These are phyloP conservation scores for Taiozyma onychis DNA, from an alignment of 1,139 yeast species.

Conservation along the genomic window DNA sequence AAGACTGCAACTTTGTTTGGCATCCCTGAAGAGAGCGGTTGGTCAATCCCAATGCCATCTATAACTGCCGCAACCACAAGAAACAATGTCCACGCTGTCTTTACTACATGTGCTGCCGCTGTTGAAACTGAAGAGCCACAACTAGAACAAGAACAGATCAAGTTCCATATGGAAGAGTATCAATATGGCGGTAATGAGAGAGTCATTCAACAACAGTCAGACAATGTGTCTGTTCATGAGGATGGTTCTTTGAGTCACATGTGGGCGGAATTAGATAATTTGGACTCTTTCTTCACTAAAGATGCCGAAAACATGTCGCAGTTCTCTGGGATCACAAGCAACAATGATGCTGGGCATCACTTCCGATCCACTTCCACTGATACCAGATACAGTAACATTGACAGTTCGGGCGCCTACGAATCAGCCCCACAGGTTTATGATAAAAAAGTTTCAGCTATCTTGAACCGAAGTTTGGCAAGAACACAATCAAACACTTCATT, in stretches of 20 bases:
- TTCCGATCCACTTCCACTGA: conserved; percentile 47
- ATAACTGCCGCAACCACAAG: conserved; percentile 83
- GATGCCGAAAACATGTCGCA: conserved; percentile 33
- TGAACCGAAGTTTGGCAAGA: conserved; percentile 69
- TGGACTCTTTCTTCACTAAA: conserved; percentile 87
- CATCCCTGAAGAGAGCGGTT: conserved; percentile 94
- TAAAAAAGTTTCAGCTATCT: conserved; percentile 68
- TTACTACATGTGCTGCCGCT: conserved; percentile 59
- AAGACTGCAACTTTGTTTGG: conserved; percentile 89
- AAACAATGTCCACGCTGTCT: conserved; percentile 92
- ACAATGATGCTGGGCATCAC: conserved; percentile 27
- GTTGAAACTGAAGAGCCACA: conserved; percentile 24
- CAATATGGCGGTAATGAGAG: conserved; percentile 36
- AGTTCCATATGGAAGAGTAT: conserved; percentile 65
- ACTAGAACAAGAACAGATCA: conserved; percentile 39
- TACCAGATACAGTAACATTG: conserved; percentile 39
- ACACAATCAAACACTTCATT: conserved; percentile 74
- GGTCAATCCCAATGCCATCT: conserved; percentile 97
- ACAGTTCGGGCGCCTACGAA: conserved; percentile 47
- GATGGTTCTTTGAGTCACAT: conserved; percentile 81
- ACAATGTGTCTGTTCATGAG: conserved; percentile 44
- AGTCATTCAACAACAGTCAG: conserved; percentile 10
- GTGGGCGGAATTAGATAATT: conserved; percentile 94
- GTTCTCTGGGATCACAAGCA: conserved; percentile 21
- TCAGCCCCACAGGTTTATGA: conserved; percentile 78